Evolutionary conservation across 176 grass and related monocot species (phyloP).

Genomic region (maize (Zea mays)): DNA sequence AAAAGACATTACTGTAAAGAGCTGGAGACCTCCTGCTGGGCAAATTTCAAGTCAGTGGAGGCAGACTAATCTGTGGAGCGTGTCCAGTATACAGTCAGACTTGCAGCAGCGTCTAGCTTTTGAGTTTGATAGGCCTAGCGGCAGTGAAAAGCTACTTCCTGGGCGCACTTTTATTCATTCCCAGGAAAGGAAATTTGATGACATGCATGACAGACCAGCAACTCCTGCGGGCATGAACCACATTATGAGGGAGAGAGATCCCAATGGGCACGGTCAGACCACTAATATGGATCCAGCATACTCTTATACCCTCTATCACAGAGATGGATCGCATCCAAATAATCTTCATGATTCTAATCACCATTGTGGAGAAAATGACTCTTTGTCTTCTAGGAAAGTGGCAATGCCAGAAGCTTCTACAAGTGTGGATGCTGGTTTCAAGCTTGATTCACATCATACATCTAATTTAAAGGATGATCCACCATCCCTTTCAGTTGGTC

Average conservation of each 20-base stretch:
- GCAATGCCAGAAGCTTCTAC: slow-evolving; percentile 53
- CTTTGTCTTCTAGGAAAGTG: slow-evolving; percentile 63
- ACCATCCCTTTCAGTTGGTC: slow-evolving; percentile 42
- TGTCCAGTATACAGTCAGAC: slow-evolving; percentile 65
- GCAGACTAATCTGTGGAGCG: slow-evolving; percentile 75
- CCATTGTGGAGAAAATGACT: slow-evolving; percentile 57
- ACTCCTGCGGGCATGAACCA: slow-evolving; percentile 54
- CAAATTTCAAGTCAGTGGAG: slow-evolving; percentile 90
- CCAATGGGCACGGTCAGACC: slow-evolving; percentile 58
- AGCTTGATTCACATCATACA: slow-evolving; percentile 51
- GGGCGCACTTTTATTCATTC: slow-evolving; percentile 71
- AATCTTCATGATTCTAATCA: slow-evolving; percentile 53
- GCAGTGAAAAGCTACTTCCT: slow-evolving; percentile 76
- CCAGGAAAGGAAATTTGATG: slow-evolving; percentile 92
- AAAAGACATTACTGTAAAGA: slow-evolving; percentile 66
- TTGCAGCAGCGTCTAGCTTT: slow-evolving; percentile 91
- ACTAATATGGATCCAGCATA: slow-evolving; percentile 61
- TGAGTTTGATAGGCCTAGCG: slow-evolving; percentile 93
- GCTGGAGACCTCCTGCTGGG: slow-evolving; percentile 66
- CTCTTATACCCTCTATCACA: slow-evolving; percentile 64
- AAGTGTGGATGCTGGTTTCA: slow-evolving; percentile 47
- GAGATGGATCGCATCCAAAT: slow-evolving; percentile 71
- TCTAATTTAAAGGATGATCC: slow-evolving; percentile 55
- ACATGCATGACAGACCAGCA: slow-evolving; percentile 70
- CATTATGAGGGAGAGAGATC: slow-evolving; percentile 70